Evolutionary conservation across 805 yeast genomes (phyloP), one percentile per base, ranked within the genome.

Genomic region (Komagataella pastoris): DNA sequence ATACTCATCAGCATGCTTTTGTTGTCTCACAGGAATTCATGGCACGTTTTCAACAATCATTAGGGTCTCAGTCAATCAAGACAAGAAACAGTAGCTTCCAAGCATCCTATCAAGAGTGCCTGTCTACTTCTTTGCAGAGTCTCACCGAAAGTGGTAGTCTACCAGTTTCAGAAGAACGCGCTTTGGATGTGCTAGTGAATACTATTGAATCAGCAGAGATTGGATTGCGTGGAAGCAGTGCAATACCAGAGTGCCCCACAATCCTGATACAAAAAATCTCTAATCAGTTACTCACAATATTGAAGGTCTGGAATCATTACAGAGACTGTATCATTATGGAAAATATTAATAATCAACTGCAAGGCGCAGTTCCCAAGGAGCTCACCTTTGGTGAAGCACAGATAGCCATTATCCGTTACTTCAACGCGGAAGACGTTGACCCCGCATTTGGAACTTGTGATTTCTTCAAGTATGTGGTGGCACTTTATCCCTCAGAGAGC

Each of bases 201-300:
- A 79, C 86, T 0, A 74, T 85, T 18, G 78, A 79, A 51, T 76
- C 86, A 2, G 64, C 77, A 6, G 96, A 88, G 58, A 77, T 86
- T 10, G 67, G 84, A 0, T 61, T 82, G 30, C 69, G 95, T 53
- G 87, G 87, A 0, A 59, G 65, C 1, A 57, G 68, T 1, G 63
- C 72, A 12, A 57, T 62, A 17, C 40, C 24, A 7, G 55, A 53
- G 19, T 51, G 60, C 2, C 24, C 72, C 1, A 74, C 74, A 0
- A 55, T 80, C 10, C 60, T 85, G 0, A 65, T 80, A 2, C 70
- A 72, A 46, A 88, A 83, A 52, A 56, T 88, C 3, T 76, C 88
- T 0, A 76, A 80, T 57, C 88, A 84, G 54, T 65, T 75, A 1
- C 57, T 86, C 47, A 71, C 85, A 1, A 74, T 82, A 14, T 63